These are phyloP conservation scores for Malus hybrid DNA, from an alignment of 331 rosid genomes.

Conservation along the genomic window DNA sequence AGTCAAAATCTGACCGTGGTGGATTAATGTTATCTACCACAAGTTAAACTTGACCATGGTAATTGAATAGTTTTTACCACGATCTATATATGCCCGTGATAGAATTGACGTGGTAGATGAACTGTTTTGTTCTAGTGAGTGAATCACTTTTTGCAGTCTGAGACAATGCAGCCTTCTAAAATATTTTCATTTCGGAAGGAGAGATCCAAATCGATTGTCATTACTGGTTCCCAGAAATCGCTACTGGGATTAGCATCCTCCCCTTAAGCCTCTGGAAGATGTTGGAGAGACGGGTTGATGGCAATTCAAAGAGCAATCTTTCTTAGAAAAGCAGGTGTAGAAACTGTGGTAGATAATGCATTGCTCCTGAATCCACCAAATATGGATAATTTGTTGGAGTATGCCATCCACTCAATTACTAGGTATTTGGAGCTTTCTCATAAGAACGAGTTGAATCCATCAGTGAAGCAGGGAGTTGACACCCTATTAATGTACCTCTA, in stretches of 20 bases:
- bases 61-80: too few species aligned
- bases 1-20: too few species aligned
- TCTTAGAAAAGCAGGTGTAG: slow-evolving; percentile 91
- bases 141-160: slow-evolving; percentile 25
- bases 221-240: slow-evolving; percentile 93
- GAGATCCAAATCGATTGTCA: slow-evolving; percentile 98
- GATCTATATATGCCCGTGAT: too few species aligned
- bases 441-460: slow-evolving; percentile 38
- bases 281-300: slow-evolving; percentile 83
- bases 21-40: too few species aligned
- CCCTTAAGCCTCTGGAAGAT: slow-evolving; percentile 93
- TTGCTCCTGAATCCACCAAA: slow-evolving; percentile 68
- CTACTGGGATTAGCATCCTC: slow-evolving; percentile 98
- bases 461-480: slow-evolving; percentile 86
- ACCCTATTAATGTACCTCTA: slow-evolving; percentile 80
- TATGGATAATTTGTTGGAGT: slow-evolving; percentile 82
- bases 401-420: slow-evolving; percentile 75
- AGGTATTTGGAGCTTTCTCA: slow-evolving; percentile 87
- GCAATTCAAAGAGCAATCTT: slow-evolving; percentile 89
- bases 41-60: too few species aligned
- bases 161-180: slow-evolving; percentile 90
- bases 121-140: slow-evolving; percentile 11
- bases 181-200: slow-evolving; percentile 79
- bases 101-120: too few species aligned
- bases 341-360: slow-evolving; percentile 68